A percentile compares a stretch with the other conserved stretches of the same genome.
These are phyloP conservation scores for Hylodesmum podocarpum DNA, from an alignment of 306 rosid species.

Conservation along the genomic window DNA sequence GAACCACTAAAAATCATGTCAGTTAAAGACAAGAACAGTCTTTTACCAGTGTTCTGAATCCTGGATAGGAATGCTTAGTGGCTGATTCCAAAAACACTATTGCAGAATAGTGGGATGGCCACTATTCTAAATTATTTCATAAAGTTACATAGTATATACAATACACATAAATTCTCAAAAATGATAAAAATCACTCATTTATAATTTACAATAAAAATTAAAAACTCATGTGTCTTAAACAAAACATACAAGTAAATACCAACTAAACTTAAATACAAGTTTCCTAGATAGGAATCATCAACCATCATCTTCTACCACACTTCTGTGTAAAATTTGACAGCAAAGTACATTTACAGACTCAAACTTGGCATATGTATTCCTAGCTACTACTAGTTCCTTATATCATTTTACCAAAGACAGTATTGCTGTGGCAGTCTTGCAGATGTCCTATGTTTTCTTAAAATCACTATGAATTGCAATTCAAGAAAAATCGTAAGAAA, in stretches of 20 bases:
- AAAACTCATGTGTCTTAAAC: neutral
- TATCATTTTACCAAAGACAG: slow-evolving; percentile 4
- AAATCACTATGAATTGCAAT: no score
- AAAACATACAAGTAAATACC: neutral
- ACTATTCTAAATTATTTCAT: neutral
- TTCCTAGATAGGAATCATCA: neutral
- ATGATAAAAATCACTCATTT: neutral
- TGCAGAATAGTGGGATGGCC: neutral
- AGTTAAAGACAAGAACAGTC: neutral
- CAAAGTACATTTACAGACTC: neutral
- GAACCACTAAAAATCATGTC: neutral
- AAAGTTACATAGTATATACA: neutral
- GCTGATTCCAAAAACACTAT: neutral
- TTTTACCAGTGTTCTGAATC: neutral
- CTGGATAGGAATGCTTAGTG: neutral
- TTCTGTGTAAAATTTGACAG: neutral
- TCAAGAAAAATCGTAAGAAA: neutral
- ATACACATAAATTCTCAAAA: neutral
- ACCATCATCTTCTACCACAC: neutral
- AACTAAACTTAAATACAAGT: neutral
- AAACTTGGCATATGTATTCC: neutral
- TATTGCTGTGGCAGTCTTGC: no score
- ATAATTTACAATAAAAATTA: neutral
- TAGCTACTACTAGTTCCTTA: neutral
- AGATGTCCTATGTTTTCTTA: no score